These are phyloP conservation scores for Tylopilus vinaceipallidus DNA, from an alignment of 768 basidiomycete species.

Conservation along the genomic window DNA sequence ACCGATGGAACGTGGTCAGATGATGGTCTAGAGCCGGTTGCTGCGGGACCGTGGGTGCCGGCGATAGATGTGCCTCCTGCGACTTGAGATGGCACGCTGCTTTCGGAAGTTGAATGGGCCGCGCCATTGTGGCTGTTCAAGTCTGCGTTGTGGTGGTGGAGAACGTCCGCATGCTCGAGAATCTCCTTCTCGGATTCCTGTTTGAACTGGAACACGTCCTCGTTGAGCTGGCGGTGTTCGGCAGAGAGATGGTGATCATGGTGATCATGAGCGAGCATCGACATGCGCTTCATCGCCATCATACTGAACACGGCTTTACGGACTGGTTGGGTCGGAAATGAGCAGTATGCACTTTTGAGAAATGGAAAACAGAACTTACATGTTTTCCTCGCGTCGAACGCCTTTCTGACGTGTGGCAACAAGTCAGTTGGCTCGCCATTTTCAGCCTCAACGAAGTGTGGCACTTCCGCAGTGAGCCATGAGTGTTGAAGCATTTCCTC, in stretches of 20 bases:
- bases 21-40: background rate
- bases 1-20: slow-evolving; percentile 4
- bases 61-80: background rate
- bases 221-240: slow-evolving; percentile 50
- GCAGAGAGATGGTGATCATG: slow-evolving; percentile 38
- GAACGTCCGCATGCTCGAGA: slow-evolving; percentile 41
- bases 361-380: slow-evolving; percentile 49
- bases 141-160: slow-evolving; percentile 46
- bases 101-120: background rate
- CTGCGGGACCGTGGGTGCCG: slow-evolving; percentile 3
- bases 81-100: background rate
- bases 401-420: slow-evolving; percentile 85
- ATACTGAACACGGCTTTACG: slow-evolving; percentile 85
- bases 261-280: slow-evolving; percentile 40
- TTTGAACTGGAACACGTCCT: slow-evolving; percentile 67
- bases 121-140: background rate
- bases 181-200: slow-evolving; percentile 68
- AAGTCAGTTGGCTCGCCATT: slow-evolving; percentile 70
- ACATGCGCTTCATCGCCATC: slow-evolving; percentile 82
- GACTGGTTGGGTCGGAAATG: slow-evolving; percentile 47
- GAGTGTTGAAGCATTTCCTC: slow-evolving; percentile 67
- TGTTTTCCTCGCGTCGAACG: slow-evolving; percentile 83
- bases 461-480: slow-evolving; percentile 59
- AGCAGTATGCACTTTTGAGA: background rate
- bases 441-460: slow-evolving; percentile 63